A percentile compares a stretch with the other conserved stretches of the same genome.
phyloP scores from a whole-genome alignment of 148 eudicot genomes.

The Euryodendron excelsum region DNA sequence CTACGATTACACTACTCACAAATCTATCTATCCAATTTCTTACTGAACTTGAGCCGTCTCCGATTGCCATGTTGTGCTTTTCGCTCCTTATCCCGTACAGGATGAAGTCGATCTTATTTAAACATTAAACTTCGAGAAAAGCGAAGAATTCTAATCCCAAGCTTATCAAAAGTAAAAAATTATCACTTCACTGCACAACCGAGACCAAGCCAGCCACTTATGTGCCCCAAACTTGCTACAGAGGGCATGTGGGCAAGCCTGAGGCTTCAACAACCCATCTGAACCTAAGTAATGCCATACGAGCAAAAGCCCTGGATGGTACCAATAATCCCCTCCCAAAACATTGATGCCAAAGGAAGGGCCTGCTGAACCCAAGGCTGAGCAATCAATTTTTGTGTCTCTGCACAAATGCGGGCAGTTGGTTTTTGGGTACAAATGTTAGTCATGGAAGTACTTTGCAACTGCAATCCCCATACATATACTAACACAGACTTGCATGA shows the following conservation, averaged over 20 bases:
- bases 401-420: not conserved
- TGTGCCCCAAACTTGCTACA: not conserved
- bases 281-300: not conserved
- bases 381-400: not conserved
- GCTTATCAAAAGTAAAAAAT: not conserved
- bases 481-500: not conserved
- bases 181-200: not conserved
- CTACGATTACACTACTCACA: too few species aligned
- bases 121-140: too few species aligned
- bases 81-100: too few species aligned
- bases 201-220: too few species aligned
- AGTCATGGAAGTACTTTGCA: not conserved
- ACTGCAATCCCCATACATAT: not conserved
- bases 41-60: too few species aligned
- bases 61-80: too few species aligned
- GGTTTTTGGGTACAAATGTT: conserved; percentile 1
- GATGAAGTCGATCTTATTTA: too few species aligned
- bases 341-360: not conserved
- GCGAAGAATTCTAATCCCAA: not conserved
- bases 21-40: too few species aligned
- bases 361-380: not conserved
- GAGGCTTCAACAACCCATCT: not conserved
- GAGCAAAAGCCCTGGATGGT: not conserved
- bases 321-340: not conserved
- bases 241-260: not conserved